These are phyloP conservation scores for Selaginella moellendorffii DNA, from an alignment of 75 land plant species.

Conservation along the genomic window DNA sequence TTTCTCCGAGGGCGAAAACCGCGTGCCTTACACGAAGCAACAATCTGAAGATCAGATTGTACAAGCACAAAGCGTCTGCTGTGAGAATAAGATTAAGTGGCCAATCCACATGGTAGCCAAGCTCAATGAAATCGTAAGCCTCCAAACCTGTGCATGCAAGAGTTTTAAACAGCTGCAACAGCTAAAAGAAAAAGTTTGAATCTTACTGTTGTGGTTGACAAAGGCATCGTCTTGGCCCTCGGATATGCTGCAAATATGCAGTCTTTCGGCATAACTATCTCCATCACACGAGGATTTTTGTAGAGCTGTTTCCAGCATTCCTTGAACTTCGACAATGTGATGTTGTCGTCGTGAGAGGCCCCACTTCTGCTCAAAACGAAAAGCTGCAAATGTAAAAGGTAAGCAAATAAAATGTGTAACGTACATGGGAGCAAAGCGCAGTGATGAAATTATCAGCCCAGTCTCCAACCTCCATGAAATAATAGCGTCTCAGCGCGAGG, in stretches of 20 bases:
- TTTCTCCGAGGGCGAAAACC: conserved; percentile 44
- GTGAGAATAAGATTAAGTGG: conserved; percentile 63
- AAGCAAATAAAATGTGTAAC: not conserved
- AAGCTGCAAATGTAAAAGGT: not conserved
- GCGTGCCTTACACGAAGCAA: conserved; percentile 64
- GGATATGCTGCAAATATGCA: conserved; percentile 19
- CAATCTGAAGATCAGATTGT: conserved; percentile 61
- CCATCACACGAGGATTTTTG: conserved; percentile 79
- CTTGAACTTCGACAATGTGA: conserved; percentile 50
- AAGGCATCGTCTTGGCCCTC: not conserved
- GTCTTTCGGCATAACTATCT: conserved; percentile 36
- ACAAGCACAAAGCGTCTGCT: conserved; percentile 38
- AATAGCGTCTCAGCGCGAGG: conserved; percentile 62
- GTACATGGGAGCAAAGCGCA: conserved; percentile 62
- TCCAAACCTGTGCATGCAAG: conserved; percentile 58
- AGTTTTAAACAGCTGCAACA: too few species aligned
- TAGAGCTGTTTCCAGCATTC: conserved; percentile 53
- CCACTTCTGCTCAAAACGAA: conserved; percentile 36
- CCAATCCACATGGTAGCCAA: conserved; percentile 91
- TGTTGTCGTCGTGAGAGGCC: conserved; percentile 28
- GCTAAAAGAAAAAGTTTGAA: not conserved
- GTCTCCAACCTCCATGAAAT: conserved; percentile 89
- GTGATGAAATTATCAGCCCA: conserved; percentile 81
- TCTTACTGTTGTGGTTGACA: conserved; percentile 3
- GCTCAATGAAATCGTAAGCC: conserved; percentile 55